phyloP scores from a whole-genome alignment of 2,329 filamentous ascomycete genomes.

The Fusarium multiceps region DNA sequence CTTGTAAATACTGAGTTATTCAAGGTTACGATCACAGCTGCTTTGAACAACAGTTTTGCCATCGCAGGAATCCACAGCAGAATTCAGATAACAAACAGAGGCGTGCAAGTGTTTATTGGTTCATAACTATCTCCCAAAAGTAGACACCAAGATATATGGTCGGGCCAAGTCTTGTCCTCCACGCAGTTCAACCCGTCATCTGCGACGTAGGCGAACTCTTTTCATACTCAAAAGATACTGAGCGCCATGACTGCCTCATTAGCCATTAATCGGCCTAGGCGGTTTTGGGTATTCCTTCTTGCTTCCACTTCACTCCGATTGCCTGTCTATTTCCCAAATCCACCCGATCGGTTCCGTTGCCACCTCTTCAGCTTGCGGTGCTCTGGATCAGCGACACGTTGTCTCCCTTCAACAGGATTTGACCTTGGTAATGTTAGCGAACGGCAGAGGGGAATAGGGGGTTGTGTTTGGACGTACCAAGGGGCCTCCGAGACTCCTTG shows the following conservation, averaged over 20 bases:
- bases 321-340: constrained; percentile 11
- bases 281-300: constrained; percentile 36
- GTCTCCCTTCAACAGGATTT: constrained; percentile 88
- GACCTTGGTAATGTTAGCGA: constrained; percentile 63
- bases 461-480: constrained; percentile 68
- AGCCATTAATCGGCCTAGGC: constrained; percentile 23
- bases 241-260: constrained; percentile 26
- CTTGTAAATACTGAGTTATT: not conserved
- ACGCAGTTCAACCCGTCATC: constrained; percentile 10
- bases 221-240: constrained; percentile 14
- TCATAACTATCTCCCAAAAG: constrained; percentile 17
- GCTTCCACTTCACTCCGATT: constrained; percentile 10
- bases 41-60: not conserved
- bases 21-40: not conserved
- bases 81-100: not conserved
- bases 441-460: not conserved
- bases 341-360: constrained; percentile 1
- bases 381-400: constrained; percentile 85
- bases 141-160: constrained; percentile 21
- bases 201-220: constrained; percentile 7
- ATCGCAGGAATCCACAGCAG: not conserved
- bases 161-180: constrained; percentile 20
- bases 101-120: constrained; percentile 27
- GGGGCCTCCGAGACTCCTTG: constrained; percentile 78
- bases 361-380: constrained; percentile 47